These are phyloP conservation scores for Camelina sativa DNA, from an alignment of 345 rosid genomes.

Conservation along the genomic window DNA sequence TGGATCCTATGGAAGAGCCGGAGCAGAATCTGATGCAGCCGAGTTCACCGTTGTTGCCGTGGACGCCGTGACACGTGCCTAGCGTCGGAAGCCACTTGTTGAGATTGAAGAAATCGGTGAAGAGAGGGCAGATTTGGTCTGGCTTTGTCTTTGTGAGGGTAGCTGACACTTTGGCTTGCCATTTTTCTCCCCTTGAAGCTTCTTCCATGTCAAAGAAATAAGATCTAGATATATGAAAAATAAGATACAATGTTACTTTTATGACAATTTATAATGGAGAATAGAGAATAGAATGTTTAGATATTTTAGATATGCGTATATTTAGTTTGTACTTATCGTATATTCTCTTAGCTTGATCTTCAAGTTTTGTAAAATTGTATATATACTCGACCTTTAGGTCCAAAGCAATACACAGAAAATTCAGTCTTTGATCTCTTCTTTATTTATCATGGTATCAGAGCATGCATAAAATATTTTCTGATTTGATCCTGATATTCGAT, in stretches of 20 bases:
- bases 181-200: slow-evolving; percentile 40
- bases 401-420: too few relatives aligned
- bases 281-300: too few relatives aligned
- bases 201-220: slow-evolving; percentile 40
- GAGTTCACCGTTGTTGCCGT: slow-evolving; percentile 60
- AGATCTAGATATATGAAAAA: neutral
- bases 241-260: neutral
- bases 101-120: slow-evolving; percentile 61
- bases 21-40: slow-evolving; percentile 62
- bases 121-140: slow-evolving; percentile 58
- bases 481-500: too few relatives aligned
- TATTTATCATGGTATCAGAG: too few relatives aligned
- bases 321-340: too few relatives aligned
- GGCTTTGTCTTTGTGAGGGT: slow-evolving; percentile 45
- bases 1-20: slow-evolving; percentile 50
- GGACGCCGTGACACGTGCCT: slow-evolving; percentile 51
- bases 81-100: slow-evolving; percentile 54
- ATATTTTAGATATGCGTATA: too few relatives aligned
- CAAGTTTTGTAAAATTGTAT: too few relatives aligned
- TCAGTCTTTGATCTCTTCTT: too few relatives aligned
- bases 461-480: too few relatives aligned
- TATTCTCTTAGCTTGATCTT: too few relatives aligned
- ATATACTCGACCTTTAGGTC: too few relatives aligned
- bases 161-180: slow-evolving; percentile 56
- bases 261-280: neutral